Conservation (phyloP, 2,329 filamentous ascomycete species). For the Acephala macrosclerotiorum region DNA sequence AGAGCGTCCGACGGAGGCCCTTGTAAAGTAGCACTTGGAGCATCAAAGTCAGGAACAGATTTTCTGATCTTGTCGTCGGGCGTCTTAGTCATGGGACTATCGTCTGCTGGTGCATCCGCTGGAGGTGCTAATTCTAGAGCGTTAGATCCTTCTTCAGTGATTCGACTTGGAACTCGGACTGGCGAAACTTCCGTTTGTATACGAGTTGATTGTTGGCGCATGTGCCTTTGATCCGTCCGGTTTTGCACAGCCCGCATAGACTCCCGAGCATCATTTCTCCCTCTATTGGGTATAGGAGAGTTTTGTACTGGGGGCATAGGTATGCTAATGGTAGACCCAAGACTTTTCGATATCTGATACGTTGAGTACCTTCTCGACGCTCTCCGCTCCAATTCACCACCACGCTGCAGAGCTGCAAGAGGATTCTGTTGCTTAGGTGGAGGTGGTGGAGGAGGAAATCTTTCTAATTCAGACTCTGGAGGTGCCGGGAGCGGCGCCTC, state of each 20-base stretch:
- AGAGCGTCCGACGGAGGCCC: slow-evolving; percentile 62
- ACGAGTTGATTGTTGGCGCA: slow-evolving; percentile 50
- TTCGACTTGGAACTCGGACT: slow-evolving; percentile 62
- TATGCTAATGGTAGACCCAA: slow-evolving; percentile 83
- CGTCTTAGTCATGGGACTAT: slow-evolving; percentile 52
- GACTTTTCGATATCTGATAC: slow-evolving; percentile 95
- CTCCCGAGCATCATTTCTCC: slow-evolving; percentile 78
- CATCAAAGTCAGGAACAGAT: slow-evolving; percentile 35
- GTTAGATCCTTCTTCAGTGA: slow-evolving; percentile 60
- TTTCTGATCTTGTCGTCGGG: slow-evolving; percentile 66
- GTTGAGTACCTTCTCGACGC: slow-evolving; percentile 94
- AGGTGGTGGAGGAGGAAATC: slow-evolving; percentile 77
- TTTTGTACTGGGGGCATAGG: slow-evolving; percentile 87
- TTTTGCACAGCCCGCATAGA: slow-evolving; percentile 78
- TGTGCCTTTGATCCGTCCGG: slow-evolving; percentile 61
- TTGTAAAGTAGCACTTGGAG: slow-evolving; percentile 63
- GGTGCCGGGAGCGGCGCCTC: slow-evolving; percentile 57
- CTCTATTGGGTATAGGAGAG: slow-evolving; percentile 84
- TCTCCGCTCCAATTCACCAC: slow-evolving; percentile 89
- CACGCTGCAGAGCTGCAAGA: slow-evolving; percentile 86
- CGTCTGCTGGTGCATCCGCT: slow-evolving; percentile 45
- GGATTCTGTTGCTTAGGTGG: slow-evolving; percentile 90
- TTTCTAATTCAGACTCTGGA: slow-evolving; percentile 58
- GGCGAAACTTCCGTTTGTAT: slow-evolving; percentile 66
- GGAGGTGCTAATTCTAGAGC: slow-evolving; percentile 45